Evolutionary conservation across 1,284 basidiomycete species (phyloP), one percentile per base, ranked within the genome.

Genomic region (Cryptococcus sp.): DNA sequence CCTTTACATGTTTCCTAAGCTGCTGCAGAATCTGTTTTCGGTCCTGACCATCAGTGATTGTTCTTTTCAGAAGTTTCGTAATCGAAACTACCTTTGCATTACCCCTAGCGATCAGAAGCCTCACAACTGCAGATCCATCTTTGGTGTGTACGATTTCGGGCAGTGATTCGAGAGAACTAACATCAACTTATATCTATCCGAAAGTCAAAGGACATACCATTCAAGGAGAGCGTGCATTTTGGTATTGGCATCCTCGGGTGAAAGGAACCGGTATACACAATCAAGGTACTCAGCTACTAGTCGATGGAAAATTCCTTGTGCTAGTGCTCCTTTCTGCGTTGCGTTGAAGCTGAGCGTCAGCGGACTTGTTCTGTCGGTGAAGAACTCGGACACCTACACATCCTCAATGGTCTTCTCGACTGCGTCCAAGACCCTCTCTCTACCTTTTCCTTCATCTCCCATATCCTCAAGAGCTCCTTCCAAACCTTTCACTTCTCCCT

Each of bases 131-230:
- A 50, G 87, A 88, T 13, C 90, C 90, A 66, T 93, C 88, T 67
- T 84, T 88, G 23, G 91, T 93, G 66, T 94, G 91, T 0, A 91
- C 88, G 79, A 92, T 88, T 65, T 93, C 90, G 1, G 89, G 85
- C 7, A 92, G 76, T 18, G 85, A 79, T 50, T 93, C 90, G 62
- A 88, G 83, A 64, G 85, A 87, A 46, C 86, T 88, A 55, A 21
- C n/a, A 24, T 25, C 7, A 40, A 5, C 14, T 16, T 14, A 23
- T 28, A 7, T n/a, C n/a, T n/a, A n/a, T n/a, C n/a, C n/a, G 18
- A 46, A 13, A 46, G 18, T 14, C 4, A 34, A 10, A 36, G 1
- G 18, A 11, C 7, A 62, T 44, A 69, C 62, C 69, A 65, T 7
- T 63, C 65, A 16, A 76, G 48, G 4, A 76, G 60, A 54, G 73